Evolutionary conservation across 345 rosid genomes (phyloP).

Genomic region (Atalantia buxifolia): DNA sequence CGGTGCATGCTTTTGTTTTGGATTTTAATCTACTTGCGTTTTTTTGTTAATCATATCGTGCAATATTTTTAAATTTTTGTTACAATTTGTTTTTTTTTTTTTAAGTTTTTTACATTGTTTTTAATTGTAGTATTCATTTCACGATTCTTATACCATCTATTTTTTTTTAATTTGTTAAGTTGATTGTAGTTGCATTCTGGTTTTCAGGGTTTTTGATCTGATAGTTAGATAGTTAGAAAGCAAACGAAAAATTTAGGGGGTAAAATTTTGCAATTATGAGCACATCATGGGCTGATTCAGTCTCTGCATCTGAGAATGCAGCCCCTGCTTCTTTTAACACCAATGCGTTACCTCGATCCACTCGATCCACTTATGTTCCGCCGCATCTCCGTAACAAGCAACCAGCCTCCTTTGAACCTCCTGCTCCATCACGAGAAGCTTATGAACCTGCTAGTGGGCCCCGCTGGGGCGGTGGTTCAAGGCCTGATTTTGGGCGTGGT

Average conservation of each 20-base stretch:
- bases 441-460: conserved; percentile 25
- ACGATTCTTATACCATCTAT: neutral
- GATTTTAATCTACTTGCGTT: neutral
- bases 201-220: conserved; percentile 7
- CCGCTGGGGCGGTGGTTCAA: conserved; percentile 29
- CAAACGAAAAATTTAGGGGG: neutral
- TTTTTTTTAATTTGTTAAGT: neutral
- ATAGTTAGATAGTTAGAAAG: neutral
- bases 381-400: conserved; percentile 51
- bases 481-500: conserved; percentile 27
- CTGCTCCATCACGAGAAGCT: conserved; percentile 9
- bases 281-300: conserved; percentile 58
- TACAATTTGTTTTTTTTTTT: neutral
- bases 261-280: conserved; percentile 28
- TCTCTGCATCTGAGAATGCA: conserved; percentile 39
- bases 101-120: neutral
- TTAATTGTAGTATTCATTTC: neutral
- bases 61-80: neutral
- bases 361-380: conserved; percentile 39
- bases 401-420: conserved; percentile 20
- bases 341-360: conserved; percentile 16
- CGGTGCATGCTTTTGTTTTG: neutral
- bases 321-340: conserved; percentile 12
- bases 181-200: conserved; percentile 6
- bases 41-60: neutral